Conservation (phyloP, 495 filamentous ascomycete genomes). For the Trichoderma parareesei region DNA sequence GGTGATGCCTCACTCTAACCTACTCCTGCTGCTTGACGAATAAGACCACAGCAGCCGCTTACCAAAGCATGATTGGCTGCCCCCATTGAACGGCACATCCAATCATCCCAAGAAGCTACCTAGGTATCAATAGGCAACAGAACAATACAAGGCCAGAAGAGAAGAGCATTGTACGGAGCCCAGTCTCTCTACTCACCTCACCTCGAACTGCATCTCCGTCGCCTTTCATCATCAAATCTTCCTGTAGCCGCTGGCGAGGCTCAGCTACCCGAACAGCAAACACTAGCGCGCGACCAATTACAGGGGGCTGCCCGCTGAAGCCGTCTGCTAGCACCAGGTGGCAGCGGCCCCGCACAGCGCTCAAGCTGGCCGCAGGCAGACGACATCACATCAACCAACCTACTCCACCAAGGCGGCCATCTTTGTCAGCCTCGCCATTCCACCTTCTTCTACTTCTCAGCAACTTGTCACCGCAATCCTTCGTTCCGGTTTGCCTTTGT, state of each 20-base stretch:
- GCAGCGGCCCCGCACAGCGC: background rate
- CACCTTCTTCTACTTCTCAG: conserved; percentile 7
- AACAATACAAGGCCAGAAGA: too few species aligned
- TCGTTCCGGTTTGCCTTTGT: background rate
- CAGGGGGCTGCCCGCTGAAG: background rate
- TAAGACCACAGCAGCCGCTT: background rate
- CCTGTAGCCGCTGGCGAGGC: background rate
- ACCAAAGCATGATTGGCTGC: background rate
- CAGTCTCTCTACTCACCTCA: too few species aligned
- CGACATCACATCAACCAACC: background rate
- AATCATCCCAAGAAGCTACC: too few species aligned
- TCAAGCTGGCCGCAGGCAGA: background rate
- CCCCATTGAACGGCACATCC: too few species aligned
- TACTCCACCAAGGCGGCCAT: conserved; percentile 7
- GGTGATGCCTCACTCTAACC: background rate
- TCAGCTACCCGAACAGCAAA: too few species aligned
- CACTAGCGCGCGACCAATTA: background rate
- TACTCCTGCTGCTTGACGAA: background rate
- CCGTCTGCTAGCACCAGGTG: background rate
- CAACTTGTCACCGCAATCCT: background rate
- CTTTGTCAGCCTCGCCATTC: conserved; percentile 10
- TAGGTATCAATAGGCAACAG: too few species aligned
- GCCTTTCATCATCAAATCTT: background rate
- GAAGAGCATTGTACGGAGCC: too few species aligned
- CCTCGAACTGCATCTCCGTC: too few species aligned